Percentiles rank a stretch among this genome's conserved stretches.
Conservation (phyloP, 2,329 filamentous ascomycete species). For the Blastomyces silverae region DNA sequence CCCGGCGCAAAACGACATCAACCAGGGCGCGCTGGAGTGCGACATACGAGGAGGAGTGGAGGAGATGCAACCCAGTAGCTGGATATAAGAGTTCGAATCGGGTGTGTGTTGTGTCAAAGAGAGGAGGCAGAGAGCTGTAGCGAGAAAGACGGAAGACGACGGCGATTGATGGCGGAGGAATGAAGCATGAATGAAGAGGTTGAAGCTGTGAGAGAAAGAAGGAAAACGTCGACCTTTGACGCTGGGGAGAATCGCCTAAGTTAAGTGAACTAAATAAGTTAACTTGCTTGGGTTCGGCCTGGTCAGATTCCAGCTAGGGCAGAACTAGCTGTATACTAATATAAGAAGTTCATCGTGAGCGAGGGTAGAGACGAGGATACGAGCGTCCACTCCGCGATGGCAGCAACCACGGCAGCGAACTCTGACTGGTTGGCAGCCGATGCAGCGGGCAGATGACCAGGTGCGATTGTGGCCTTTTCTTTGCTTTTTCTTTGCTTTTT, state of each 20-base stretch:
- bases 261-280: not conserved
- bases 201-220: not conserved
- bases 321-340: not conserved
- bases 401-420: not conserved
- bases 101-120: not conserved
- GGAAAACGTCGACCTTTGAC: not conserved
- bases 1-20: slow-evolving; percentile 8
- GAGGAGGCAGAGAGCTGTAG: not conserved
- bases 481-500: slow-evolving; percentile 10
- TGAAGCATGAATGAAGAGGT: not conserved
- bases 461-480: slow-evolving; percentile 3
- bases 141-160: not conserved
- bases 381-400: not conserved
- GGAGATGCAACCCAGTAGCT: not conserved
- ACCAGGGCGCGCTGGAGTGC: slow-evolving; percentile 6
- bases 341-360: not conserved
- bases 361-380: not conserved
- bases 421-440: not conserved
- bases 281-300: not conserved
- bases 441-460: slow-evolving; percentile 13
- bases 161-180: not conserved
- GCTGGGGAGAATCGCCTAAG: not conserved
- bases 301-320: not conserved
- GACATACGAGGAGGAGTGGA: slow-evolving; percentile 7
- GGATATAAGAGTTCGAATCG: not conserved